These are phyloP conservation scores for Cladophialophora carrionii DNA, from an alignment of 2,329 filamentous ascomycete genomes.

Conservation along the genomic window DNA sequence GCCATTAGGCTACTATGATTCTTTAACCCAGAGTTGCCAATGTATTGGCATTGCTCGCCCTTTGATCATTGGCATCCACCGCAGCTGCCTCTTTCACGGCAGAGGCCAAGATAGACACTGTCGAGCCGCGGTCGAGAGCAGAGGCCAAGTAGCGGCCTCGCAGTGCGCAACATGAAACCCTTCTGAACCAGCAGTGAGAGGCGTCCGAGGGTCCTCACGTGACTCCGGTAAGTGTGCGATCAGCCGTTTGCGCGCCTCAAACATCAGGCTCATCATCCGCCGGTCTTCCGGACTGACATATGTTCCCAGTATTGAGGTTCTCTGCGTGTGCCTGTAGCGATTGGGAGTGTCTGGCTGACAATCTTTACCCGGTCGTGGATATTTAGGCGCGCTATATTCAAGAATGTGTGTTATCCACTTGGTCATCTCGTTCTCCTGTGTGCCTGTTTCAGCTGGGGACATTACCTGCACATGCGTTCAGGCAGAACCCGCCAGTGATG, in stretches of 20 bases:
- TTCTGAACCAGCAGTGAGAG: neutral
- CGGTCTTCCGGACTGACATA: neutral
- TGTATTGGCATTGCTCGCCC: neutral
- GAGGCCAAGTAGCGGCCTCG: neutral
- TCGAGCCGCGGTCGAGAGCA: neutral
- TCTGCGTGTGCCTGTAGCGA: neutral
- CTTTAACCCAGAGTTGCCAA: neutral
- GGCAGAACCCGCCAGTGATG: neutral
- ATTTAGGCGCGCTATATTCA: neutral
- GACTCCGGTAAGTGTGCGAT: neutral
- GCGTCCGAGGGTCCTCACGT: neutral
- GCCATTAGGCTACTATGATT: neutral
- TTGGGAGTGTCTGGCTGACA: neutral
- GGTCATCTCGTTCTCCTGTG: no score
- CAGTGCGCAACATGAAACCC: neutral
- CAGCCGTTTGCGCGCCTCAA: neutral
- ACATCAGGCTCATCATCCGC: neutral
- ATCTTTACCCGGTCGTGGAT: neutral
- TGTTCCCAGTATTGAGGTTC: neutral
- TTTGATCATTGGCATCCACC: neutral
- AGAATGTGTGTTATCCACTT: neutral
- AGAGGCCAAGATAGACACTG: neutral
- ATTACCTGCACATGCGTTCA: neutral
- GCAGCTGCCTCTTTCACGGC: neutral
- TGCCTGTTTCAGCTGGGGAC: neutral